A percentile compares a stretch with the other conserved stretches of the same genome.
phyloP scores from a whole-genome alignment of 352 stramenopile genomes.

The Pythium phragmiticola region DNA sequence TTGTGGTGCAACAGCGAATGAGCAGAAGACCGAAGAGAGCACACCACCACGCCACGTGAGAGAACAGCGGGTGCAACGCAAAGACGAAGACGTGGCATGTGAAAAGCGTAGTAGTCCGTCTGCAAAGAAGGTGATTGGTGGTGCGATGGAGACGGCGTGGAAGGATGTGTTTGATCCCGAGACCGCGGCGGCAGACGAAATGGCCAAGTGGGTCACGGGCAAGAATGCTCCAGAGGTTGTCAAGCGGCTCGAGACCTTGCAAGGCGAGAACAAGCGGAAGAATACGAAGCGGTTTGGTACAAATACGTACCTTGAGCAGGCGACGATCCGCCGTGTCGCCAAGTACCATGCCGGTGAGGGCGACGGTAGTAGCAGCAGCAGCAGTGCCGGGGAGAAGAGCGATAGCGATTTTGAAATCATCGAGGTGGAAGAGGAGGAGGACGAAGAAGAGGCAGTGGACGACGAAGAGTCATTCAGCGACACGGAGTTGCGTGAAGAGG shows the following conservation, averaged over 20 bases:
- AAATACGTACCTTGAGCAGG: slow-evolving; percentile 40
- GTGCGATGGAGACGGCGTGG: slow-evolving; percentile 3
- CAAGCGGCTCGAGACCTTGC: slow-evolving; percentile 50
- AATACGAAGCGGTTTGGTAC: slow-evolving; percentile 35
- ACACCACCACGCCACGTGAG: slow-evolving; percentile 31
- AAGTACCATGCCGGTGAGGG: slow-evolving; percentile 47
- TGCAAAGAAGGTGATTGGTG: background rate
- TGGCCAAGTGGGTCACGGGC: slow-evolving; percentile 57
- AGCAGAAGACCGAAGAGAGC: slow-evolving; percentile 57
- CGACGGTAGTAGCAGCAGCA: slow-evolving; percentile 34
- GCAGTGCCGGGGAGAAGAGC: slow-evolving; percentile 7
- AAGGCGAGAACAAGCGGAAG: slow-evolving; percentile 33
- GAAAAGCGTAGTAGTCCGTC: background rate
- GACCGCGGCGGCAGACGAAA: slow-evolving; percentile 35
- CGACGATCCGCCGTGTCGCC: slow-evolving; percentile 27
- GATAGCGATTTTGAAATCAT: slow-evolving; percentile 28
- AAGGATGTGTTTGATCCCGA: slow-evolving; percentile 22
- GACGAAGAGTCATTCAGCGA: slow-evolving; percentile 22
- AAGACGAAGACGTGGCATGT: background rate
- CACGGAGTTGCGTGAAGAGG: slow-evolving; percentile 14
- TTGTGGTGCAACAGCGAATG: slow-evolving; percentile 26
- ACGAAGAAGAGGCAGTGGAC: background rate
- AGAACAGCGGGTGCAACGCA: slow-evolving; percentile 18
- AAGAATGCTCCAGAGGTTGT: slow-evolving; percentile 57
- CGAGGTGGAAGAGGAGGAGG: slow-evolving; percentile 8